Conservation (phyloP, 495 filamentous ascomycete species). For the Talaromyces ruber region DNA sequence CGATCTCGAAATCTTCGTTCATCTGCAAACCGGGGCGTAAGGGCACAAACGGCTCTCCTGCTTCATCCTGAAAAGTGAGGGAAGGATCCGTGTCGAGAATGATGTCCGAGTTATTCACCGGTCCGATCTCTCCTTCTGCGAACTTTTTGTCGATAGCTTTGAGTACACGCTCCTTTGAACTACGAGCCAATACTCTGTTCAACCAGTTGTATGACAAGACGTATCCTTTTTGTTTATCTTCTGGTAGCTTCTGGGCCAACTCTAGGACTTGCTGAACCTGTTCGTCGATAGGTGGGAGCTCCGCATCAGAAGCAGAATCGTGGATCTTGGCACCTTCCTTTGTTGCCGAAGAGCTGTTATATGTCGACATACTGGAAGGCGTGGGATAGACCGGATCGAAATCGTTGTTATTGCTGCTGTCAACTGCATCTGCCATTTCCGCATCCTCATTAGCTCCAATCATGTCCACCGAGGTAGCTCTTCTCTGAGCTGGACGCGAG, state of each 20-base stretch:
- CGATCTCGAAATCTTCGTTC: slow-evolving; percentile 62
- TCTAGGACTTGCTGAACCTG: slow-evolving; percentile 65
- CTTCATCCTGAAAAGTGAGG: slow-evolving; percentile 40
- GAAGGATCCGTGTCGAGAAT: slow-evolving; percentile 34
- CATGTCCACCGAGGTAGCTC: slow-evolving; percentile 16
- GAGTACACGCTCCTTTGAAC: slow-evolving; percentile 42
- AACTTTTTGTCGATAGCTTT: slow-evolving; percentile 46
- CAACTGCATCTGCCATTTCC: slow-evolving; percentile 7
- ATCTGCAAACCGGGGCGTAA: slow-evolving; percentile 61
- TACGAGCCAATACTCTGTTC: slow-evolving; percentile 59
- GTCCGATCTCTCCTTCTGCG: slow-evolving; percentile 59
- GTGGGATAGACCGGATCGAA: slow-evolving; percentile 17
- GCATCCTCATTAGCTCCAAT: slow-evolving; percentile 15
- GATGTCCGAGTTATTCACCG: slow-evolving; percentile 76
- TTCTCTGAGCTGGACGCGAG: slow-evolving; percentile 13
- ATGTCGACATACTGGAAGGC: slow-evolving; percentile 22
- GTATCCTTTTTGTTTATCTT: slow-evolving; percentile 67
- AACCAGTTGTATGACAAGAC: slow-evolving; percentile 78
- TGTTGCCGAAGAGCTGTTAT: slow-evolving; percentile 14
- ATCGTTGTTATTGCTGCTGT: slow-evolving; percentile 14
- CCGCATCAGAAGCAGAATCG: slow-evolving; percentile 6
- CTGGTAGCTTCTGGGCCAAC: slow-evolving; percentile 38
- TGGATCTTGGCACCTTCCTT: slow-evolving; percentile 12
- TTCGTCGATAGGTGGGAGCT: slow-evolving; percentile 59
- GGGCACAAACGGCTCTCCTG: slow-evolving; percentile 58